Evolutionary conservation across 2,329 filamentous ascomycete genomes (phyloP).

Genomic region (Phaeosphaeriaceae sp.): DNA sequence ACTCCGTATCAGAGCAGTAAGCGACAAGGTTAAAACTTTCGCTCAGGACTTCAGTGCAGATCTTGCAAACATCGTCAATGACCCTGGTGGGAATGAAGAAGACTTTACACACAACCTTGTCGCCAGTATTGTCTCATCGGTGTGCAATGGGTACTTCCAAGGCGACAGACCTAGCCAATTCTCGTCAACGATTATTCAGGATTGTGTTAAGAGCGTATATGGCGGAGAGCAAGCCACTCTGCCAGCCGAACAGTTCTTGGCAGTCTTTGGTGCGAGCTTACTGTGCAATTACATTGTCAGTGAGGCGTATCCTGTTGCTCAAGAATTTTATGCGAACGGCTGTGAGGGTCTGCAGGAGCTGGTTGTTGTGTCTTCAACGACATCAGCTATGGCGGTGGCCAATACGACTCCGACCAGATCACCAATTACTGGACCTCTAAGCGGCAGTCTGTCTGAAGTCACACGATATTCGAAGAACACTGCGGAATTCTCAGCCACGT

Average conservation of each 20-base stretch:
- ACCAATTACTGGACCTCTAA: not conserved
- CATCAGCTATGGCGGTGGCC: not conserved
- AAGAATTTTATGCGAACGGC: constrained; percentile 21
- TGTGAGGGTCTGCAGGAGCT: constrained; percentile 27
- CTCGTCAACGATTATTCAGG: constrained; percentile 16
- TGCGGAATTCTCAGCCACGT: not conserved
- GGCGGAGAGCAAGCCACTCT: constrained; percentile 17
- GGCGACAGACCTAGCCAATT: constrained; percentile 17
- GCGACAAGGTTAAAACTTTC: constrained; percentile 21
- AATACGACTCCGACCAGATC: not conserved
- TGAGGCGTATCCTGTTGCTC: constrained; percentile 26
- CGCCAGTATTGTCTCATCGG: constrained; percentile 23
- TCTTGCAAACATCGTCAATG: constrained; percentile 21
- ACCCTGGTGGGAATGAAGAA: constrained; percentile 20
- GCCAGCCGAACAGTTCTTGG: constrained; percentile 20
- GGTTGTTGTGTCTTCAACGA: constrained; percentile 9
- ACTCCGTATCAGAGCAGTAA: constrained; percentile 20
- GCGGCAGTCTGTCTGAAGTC: not conserved
- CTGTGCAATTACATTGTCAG: constrained; percentile 26
- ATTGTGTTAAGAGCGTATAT: constrained; percentile 27
- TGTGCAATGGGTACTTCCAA: constrained; percentile 24
- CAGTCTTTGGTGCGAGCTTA: constrained; percentile 29
- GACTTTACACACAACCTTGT: constrained; percentile 26
- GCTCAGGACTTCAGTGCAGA: constrained; percentile 16
- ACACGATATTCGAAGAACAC: not conserved